Conservation (phyloP, 116 monocot genomes). For the Posidonia oceanica region DNA sequence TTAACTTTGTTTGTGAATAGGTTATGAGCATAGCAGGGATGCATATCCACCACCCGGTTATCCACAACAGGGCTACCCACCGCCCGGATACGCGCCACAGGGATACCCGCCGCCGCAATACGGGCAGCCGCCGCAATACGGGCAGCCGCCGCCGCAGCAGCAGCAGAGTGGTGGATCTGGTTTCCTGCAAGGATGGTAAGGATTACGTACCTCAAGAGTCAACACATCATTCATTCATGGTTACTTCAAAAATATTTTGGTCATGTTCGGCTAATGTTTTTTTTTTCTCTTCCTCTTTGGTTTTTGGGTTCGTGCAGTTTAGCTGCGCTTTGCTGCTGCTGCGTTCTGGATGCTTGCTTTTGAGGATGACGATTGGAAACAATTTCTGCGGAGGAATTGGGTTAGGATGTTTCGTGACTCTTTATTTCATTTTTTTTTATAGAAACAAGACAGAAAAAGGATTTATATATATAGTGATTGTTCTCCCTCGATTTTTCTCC, state of each 20-base stretch:
- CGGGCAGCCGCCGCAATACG: conserved; percentile 34
- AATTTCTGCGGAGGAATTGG: too few relatives aligned
- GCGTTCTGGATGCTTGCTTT: conserved; percentile 46
- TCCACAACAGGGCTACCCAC: conserved; percentile 35
- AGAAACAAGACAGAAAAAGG: not conserved
- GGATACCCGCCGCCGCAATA: conserved; percentile 41
- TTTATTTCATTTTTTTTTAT: not conserved
- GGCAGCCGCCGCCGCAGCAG: conserved; percentile 16
- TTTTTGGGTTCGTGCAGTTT: conserved; percentile 17
- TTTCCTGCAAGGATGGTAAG: conserved; percentile 64
- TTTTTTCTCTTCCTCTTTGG: not conserved
- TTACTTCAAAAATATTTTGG: too few relatives aligned
- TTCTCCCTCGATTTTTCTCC: too few relatives aligned
- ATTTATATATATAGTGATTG: too few relatives aligned
- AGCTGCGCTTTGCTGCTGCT: conserved; percentile 57
- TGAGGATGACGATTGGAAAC: not conserved
- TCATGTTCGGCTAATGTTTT: not conserved
- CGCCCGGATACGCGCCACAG: conserved; percentile 18
- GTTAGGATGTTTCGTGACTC: too few relatives aligned
- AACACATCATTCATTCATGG: too few relatives aligned
- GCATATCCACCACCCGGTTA: too few relatives aligned
- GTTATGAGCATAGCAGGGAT: not conserved
- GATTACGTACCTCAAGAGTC: not conserved
- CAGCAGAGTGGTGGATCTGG: conserved; percentile 20
- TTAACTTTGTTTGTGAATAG: not conserved